Evolutionary conservation across 176 grass and related monocot species (phyloP), one percentile per base, ranked within the genome.

Genomic region (Tillandsia leiboldiana): DNA sequence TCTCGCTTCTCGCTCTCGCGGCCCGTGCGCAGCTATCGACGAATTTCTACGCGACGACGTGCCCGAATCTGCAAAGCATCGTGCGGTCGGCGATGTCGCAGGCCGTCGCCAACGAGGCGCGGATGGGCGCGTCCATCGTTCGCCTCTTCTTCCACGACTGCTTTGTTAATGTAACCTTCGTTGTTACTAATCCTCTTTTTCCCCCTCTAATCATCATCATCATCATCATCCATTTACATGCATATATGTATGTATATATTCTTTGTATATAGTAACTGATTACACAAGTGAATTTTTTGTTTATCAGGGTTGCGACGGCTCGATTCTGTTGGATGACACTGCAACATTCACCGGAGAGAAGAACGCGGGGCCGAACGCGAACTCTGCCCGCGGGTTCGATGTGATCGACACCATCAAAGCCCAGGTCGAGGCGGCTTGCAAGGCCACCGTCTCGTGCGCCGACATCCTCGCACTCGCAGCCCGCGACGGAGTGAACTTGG

Each of bases 391-490:
- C 2, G 88, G 91, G 0, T 96, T 66, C 54, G 83, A 96, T n/a
- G 91, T 96, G 28, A 88, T 96, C 68, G 91, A 96, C 65, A 75
- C 83, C 75, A 89, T 96, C 81, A 96, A 96, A 69, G 57, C 75
- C 24, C 63, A 78, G 66, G 88, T 96, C 0, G 91, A 96, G 56
- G 49, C 85, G 0, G 26, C 85, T 22, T 96, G 91, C 80, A 86
- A 70, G 14, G 75, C 53, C 66, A 91, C 82, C 67, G 91, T 91
- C 64, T 92, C 89, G 54, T 92, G 85, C 53, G 82, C 89, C 18
- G 89, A 92, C 70, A 92, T 92, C 62, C 79, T 92, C 27, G 89
- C 89, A 1, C 82, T 92, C 50, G 89, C 89, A 28, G 70, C 89
- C 13, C 86, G 90, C 2, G 90, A 92, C 1, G 77, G 86, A 11